Evolutionary conservation across 257 asterid species (phyloP).

Genomic region (Mentha longifolia): DNA sequence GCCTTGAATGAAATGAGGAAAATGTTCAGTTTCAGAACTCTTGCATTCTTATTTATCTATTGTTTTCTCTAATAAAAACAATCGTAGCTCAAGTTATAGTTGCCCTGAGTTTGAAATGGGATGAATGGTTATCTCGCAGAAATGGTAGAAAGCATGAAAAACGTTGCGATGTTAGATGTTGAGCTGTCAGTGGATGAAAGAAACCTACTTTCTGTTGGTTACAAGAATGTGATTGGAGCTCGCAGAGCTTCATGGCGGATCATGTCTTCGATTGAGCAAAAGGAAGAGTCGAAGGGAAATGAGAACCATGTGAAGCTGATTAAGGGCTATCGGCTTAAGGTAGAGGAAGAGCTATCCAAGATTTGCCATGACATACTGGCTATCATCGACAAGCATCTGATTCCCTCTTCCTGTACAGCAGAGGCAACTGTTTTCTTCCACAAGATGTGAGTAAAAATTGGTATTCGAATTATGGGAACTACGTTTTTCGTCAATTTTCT

Average conservation of each 20-base stretch:
- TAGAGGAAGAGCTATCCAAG: constrained; percentile 77
- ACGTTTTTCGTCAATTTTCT: not conserved
- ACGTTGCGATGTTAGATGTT: constrained; percentile 71
- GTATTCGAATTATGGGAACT: not conserved
- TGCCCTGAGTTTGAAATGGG: not conserved
- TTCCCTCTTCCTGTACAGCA: constrained; percentile 72
- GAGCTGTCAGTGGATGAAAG: constrained; percentile 84
- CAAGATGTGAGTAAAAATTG: constrained; percentile 63
- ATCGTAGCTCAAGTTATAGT: not conserved
- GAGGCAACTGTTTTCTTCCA: constrained; percentile 84
- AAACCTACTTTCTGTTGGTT: constrained; percentile 82
- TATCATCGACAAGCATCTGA: constrained; percentile 69
- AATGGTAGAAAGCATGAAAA: constrained; percentile 84
- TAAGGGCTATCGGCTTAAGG: constrained; percentile 72
- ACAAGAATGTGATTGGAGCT: constrained; percentile 88
- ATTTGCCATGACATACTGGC: constrained; percentile 70
- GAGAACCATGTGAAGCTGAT: constrained; percentile 72
- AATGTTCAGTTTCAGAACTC: not conserved
- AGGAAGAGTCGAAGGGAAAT: constrained; percentile 79
- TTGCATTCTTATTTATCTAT: not conserved
- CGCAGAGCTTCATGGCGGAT: constrained; percentile 91
- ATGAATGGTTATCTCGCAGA: constrained; percentile 41
- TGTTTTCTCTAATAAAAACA: not conserved
- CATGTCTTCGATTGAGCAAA: constrained; percentile 82
- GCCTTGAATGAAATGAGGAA: not conserved